Base-by-base conservation (phyloP, 768 basidiomycete genomes). In the Collybia sordida region DNA sequence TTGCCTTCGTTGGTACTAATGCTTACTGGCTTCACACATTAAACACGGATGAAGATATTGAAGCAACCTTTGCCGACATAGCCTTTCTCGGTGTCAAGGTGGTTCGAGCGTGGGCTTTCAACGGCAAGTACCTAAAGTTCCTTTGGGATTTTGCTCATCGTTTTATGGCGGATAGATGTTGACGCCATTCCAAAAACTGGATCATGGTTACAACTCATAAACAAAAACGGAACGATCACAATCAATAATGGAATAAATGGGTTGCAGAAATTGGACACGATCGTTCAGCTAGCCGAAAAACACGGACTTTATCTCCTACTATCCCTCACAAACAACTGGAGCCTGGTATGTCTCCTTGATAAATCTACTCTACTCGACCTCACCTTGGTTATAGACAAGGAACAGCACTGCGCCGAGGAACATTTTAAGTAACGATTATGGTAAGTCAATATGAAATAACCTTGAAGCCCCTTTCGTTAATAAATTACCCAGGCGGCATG, bases 31-130 rank as follows among this genome's bases (percentile, higher is more conserved):
- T 88, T 24, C 64, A 76, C 22, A 64, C 69, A 34, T 60, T 88
- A 24, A 83, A 84, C 51, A 61, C 62, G 11, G 75, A 73, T 22
- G 52, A 71, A 34, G 86, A 88, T 57, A 81, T 88, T 42, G 71
- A 77, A 60, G 58, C 68, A 42, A 82, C 83, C 3, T 63, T 88
- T 23, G 72, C 71, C 1, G 81, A 79, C 53, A 85, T 88, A 46
- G 75, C 79, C 9, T 71, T 74, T 2, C 61, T 70, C 11, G 82
- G 81, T 9, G 72, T 83, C 54, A 80, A 70, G 31, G 83, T 83
- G 18, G 78, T 88, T 27, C 73, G 86, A 34, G 71, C 81, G 3
- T 88, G 87, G 87, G 86, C 78, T 9, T 88, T 88, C 63, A 86
- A 88, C 64, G 86, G 84, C 31, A 31, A 31, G 31, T 7, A 4